Base-by-base conservation (phyloP, 2,329 filamentous ascomycete species). In the Fusarium sp. region DNA sequence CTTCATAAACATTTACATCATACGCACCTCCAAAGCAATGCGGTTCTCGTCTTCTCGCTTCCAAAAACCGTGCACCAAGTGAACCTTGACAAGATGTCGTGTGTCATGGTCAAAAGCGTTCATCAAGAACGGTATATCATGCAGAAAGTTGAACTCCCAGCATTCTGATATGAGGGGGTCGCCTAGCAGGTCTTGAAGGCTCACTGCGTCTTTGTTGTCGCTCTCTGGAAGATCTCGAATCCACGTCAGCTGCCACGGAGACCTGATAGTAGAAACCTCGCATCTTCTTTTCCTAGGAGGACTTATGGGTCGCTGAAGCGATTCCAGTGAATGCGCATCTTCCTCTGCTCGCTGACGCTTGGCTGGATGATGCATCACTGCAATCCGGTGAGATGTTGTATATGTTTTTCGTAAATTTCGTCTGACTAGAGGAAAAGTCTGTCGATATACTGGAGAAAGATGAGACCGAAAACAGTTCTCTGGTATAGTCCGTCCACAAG, bases 161-260 rank as follows among this genome's bases (percentile, higher is more conserved):
- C 84, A 86, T 69, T 90, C 85, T 35, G 83, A 82, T 50, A 95
- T 91, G 60, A 92, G 79, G 0, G 90, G 89, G 71, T 93, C 87
- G 0, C 89, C 86, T 1, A 96, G 80, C 6, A 96, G 80, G 54
- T 92, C 89, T 5, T 77, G 76, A 9, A 95, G 77, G 2, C 80
- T 82, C 31, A 94, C 75, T 0, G 90, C 80, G 71, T 89, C 90
- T 21, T 79, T 76, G 75, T 96, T 95, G 58, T 77, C 75, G 1
- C 76, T 72, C 2, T 78, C 73, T 2, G 86, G 79, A 0, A 93
- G 77, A 66, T 90, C 88, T 25, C 78, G 80, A 49, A 95, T 88
- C 56, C 80, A 82, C 0, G 89, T 93, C 13, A 95, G 83, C 53
- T 87, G 86, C 64, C 93, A 84, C 0, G 91, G 91, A 1, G 91